Percentiles rank a stretch among this genome's conserved stretches.
phyloP scores from a whole-genome alignment of 1,284 basidiomycete genomes.

The Irpex sp. region DNA sequence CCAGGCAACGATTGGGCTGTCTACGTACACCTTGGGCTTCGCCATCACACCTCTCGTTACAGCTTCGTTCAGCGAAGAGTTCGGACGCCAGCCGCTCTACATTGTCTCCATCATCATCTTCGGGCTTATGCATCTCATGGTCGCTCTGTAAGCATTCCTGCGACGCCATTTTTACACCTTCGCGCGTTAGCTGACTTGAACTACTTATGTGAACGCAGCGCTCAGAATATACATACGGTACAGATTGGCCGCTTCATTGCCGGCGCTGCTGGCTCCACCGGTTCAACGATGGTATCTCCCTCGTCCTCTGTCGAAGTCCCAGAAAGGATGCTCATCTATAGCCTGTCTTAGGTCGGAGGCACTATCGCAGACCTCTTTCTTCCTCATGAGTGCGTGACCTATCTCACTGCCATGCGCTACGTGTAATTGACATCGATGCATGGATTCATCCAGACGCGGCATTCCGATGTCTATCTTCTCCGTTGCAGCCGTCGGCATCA shows the following conservation, averaged over 20 bases:
- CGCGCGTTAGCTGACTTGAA: neutral
- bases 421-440: neutral
- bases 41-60: conserved; percentile 67
- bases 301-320: neutral
- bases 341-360: conserved; percentile 46
- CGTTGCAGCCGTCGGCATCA: conserved; percentile 52
- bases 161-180: neutral
- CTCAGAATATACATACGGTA: conserved; percentile 68
- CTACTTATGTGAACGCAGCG: conserved; percentile 30
- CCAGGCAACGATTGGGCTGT: conserved; percentile 58
- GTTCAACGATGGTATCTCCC: conserved; percentile 55
- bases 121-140: conserved; percentile 56
- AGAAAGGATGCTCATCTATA: neutral
- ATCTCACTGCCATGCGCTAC: neutral
- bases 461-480: conserved; percentile 71
- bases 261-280: conserved; percentile 67
- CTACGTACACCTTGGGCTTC: conserved; percentile 67
- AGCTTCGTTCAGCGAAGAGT: conserved; percentile 76
- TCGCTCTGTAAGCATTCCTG: conserved; percentile 51
- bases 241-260: conserved; percentile 65
- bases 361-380: conserved; percentile 73
- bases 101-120: conserved; percentile 54
- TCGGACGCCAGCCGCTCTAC: conserved; percentile 71
- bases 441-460: conserved; percentile 47
- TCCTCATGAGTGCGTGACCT: conserved; percentile 44